Evolutionary conservation across 2,329 filamentous ascomycete species (phyloP), one percentile per base, ranked within the genome.

Genomic region (Colletotrichum tropicicola): DNA sequence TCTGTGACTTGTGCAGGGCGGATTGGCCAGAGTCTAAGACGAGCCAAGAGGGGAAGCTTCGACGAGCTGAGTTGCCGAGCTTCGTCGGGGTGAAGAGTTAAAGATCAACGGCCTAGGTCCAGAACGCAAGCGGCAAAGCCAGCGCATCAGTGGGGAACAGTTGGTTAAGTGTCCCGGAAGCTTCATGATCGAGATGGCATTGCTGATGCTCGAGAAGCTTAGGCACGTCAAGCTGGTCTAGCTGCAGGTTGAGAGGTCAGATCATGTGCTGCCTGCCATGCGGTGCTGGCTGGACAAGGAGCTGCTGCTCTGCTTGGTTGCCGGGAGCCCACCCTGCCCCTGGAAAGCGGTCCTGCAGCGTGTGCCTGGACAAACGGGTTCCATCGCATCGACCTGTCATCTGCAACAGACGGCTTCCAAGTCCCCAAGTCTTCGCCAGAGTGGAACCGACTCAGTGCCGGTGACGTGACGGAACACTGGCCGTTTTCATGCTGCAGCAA

Each of bases 401-500:
- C 35, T 65, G 57, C 49, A 51, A 47, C 35, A 56, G 57, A 30
- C n/a, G 48, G n/a, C 44, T 55, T 23, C 35, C 44, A 37, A 19
- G 19, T 3, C 30, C 9, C 9, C 30, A 15, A 52, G 27, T 15
- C 60, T 30, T 59, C 25, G 8, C 23, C 5, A 28, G 25, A 32
- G 57, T 55, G 61, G 49, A 21, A 45, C 49, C 57, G 35, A 65
- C 21, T 30, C 49, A 48, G 41, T 55, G 57, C 61, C 21, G 48
- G 28, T 30, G n/a, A 61, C 49, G 61, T 56, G 61, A 51, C 49
- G 57, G 57, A 65, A 65, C 28, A 43, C n/a, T 37, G 62, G 43
- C 62, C 23, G 62, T 62, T 65, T 61, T 62, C 49, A 62, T 56
- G 49, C 62, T 56, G 62, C 44, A 45, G 13, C 43, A 37, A 45